Evolutionary conservation across 2,329 filamentous ascomycete genomes (phyloP).

Genomic region (Sporothrix euskadiensis): DNA sequence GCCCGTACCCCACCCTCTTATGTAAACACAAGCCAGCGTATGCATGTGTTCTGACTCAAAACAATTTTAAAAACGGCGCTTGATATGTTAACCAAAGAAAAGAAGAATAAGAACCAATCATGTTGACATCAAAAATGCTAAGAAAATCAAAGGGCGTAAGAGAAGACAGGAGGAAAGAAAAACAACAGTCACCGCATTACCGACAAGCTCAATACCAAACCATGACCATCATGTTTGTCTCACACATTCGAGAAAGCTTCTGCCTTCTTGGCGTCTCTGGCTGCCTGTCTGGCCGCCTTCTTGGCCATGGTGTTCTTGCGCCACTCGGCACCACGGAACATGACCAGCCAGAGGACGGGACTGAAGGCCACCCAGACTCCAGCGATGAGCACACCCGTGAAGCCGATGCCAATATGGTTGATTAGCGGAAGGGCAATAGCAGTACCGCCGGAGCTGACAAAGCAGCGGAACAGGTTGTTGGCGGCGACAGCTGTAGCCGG

Average conservation of each 20-base stretch:
- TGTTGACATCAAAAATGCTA: background rate
- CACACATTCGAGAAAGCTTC: slow-evolving; percentile 6
- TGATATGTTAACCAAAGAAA: background rate
- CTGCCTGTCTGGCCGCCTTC: slow-evolving; percentile 18
- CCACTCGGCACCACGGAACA: slow-evolving; percentile 35
- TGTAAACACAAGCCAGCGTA: background rate
- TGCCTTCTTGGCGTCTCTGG: slow-evolving; percentile 12
- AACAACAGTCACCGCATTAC: background rate
- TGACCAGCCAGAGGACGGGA: slow-evolving; percentile 36
- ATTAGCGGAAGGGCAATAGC: slow-evolving; percentile 36
- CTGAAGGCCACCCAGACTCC: slow-evolving; percentile 34
- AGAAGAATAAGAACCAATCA: background rate
- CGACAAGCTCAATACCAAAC: background rate
- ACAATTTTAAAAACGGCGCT: background rate
- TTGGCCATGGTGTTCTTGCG: slow-evolving; percentile 28
- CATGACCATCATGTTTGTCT: background rate
- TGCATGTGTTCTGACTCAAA: background rate
- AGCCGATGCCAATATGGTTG: slow-evolving; percentile 35
- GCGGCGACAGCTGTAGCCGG: slow-evolving; percentile 35
- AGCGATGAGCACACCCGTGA: slow-evolving; percentile 35
- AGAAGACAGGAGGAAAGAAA: background rate
- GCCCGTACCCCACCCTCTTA: background rate
- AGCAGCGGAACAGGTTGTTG: slow-evolving; percentile 35
- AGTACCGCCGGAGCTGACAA: slow-evolving; percentile 36
- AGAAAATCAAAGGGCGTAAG: background rate